Evolutionary conservation across 495 filamentous ascomycete species (phyloP).

Genomic region (Penicillium nucicola): DNA sequence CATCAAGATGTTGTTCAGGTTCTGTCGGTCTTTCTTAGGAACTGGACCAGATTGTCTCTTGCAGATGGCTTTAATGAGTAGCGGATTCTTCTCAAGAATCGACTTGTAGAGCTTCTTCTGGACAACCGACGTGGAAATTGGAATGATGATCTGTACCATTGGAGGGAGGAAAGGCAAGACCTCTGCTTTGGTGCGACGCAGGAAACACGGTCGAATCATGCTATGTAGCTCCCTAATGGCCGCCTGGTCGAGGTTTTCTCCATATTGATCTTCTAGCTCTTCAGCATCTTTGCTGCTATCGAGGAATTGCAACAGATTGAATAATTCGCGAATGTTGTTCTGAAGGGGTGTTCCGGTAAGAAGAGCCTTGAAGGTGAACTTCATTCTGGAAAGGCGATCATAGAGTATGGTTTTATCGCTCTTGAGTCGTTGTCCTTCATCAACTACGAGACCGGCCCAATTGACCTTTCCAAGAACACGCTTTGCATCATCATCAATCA

Average conservation of each 20-base stretch:
- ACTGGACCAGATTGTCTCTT: conserved; percentile 50
- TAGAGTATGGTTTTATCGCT: conserved; percentile 87
- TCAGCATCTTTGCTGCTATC: conserved; percentile 68
- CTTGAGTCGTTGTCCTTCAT: conserved; percentile 95
- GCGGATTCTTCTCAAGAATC: conserved; percentile 83
- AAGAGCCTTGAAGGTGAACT: conserved; percentile 74
- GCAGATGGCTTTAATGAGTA: conserved; percentile 86
- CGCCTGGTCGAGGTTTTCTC: conserved; percentile 65
- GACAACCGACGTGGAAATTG: conserved; percentile 85
- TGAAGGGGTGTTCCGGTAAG: conserved; percentile 91
- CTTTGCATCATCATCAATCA: conserved; percentile 62
- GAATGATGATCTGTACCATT: conserved; percentile 91
- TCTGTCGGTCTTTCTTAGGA: conserved; percentile 67
- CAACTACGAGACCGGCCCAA: conserved; percentile 89
- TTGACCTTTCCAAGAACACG: conserved; percentile 61
- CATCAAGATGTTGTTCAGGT: conserved; percentile 89
- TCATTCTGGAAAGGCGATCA: conserved; percentile 63
- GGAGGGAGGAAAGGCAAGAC: conserved; percentile 88
- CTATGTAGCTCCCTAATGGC: conserved; percentile 78
- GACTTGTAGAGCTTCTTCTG: conserved; percentile 95
- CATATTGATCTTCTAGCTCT: conserved; percentile 70
- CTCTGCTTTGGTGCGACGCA: conserved; percentile 81
- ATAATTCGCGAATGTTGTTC: conserved; percentile 91
- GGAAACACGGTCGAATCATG: conserved; percentile 78
- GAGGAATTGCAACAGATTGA: conserved; percentile 93